Conservation (phyloP, 495 filamentous ascomycete genomes). For the Parachaetomium inaequale region DNA sequence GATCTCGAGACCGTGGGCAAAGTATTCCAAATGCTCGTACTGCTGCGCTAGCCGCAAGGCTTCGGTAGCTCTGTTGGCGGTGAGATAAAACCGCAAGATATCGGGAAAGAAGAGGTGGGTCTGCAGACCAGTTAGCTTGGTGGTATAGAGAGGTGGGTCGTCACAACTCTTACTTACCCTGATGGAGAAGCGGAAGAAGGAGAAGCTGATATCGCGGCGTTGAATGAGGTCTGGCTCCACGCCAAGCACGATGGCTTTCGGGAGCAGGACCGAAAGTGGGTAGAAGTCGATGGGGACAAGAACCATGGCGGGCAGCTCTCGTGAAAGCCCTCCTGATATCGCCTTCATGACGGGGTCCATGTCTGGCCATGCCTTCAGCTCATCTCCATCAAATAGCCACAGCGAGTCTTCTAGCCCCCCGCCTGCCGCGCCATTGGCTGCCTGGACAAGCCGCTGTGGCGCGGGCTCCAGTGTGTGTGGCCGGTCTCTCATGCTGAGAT, state of each 20-base stretch:
- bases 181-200: conserved; percentile 78
- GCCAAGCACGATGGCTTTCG: conserved; percentile 83
- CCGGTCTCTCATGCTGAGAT: conserved; percentile 85
- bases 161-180: conserved; percentile 53
- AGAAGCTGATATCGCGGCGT: conserved; percentile 82
- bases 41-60: conserved; percentile 75
- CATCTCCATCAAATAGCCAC: conserved; percentile 87
- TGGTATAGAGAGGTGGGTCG: not conserved
- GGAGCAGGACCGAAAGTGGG: conserved; percentile 78
- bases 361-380: conserved; percentile 83
- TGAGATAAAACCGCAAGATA: conserved; percentile 71
- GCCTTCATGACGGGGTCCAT: conserved; percentile 79
- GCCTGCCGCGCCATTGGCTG: conserved; percentile 34
- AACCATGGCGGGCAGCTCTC: conserved; percentile 61
- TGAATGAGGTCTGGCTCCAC: conserved; percentile 91
- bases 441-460: conserved; percentile 21
- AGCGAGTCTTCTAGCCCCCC: conserved; percentile 75
- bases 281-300: conserved; percentile 80
- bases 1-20: conserved; percentile 87
- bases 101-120: conserved; percentile 89
- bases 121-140: conserved; percentile 38
- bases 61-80: conserved; percentile 64
- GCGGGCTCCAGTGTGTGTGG: conserved; percentile 41
- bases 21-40: conserved; percentile 82
- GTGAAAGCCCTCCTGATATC: conserved; percentile 54